Evolutionary conservation across 192 early-diverging fungal genomes (phyloP), one percentile per base, ranked within the genome.

Genomic region (Piromyces finnis): DNA sequence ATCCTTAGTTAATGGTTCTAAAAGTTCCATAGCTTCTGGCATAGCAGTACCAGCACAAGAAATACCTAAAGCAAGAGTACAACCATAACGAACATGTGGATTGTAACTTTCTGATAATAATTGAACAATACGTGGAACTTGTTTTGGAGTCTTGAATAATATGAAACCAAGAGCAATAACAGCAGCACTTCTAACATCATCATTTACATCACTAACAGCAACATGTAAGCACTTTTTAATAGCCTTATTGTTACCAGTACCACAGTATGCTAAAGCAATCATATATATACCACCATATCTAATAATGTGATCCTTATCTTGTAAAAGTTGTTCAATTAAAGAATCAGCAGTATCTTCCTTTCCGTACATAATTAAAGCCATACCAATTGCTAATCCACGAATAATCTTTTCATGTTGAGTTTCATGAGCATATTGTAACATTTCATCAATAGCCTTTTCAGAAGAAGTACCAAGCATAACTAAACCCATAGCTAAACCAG

Each of bases 381-480:
- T 94, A 78, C 98, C 97, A 29, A 98, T 88, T 14, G 97, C 93
- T 80, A 98, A 86, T 78, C 96, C 95, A 37, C 98, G 94, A 80
- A 99, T 98, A 81, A 98, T 99, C 88, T 99, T 99, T 83, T 99
- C 98, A 86, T 99, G 98, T 84, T 96, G 95, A 11, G 98, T 99
- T 81, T 98, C 97, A 81, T 95, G 94, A 22, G 98, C 98, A 82
- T 99, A 99, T 82, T 94, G 92, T 32, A 98, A 86, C 96, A 99
- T 98, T 80, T 97, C 96, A 51, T 93, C 94, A 79, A 99, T 85
- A 12, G 93, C 94, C 77, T 89, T 88, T 39, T 90, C 83, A 13
- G 92, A 91, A 77, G 88, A 93, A 18, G 94, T 97, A 36, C 98
- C 98, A 82, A 98, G 90, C 96, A 97, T 98, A 30, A 97, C 93